Evolutionary conservation across 2,329 filamentous ascomycete genomes (phyloP).

Genomic region (Sclerotinia nivalis): DNA sequence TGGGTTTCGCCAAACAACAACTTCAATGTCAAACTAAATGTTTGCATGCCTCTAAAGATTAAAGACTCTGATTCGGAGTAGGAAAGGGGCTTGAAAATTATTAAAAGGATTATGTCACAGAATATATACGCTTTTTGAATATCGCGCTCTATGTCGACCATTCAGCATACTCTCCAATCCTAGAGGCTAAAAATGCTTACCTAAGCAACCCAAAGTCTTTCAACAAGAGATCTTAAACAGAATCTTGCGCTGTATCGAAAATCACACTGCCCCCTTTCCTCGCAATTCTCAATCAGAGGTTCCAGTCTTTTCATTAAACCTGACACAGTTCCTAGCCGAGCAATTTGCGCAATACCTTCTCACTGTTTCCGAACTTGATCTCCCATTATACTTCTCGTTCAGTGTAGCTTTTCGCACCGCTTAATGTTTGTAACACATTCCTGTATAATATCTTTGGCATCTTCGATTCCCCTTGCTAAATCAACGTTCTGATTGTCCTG

Average conservation of each 20-base stretch:
- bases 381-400: background rate
- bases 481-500: background rate
- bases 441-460: background rate
- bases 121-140: background rate
- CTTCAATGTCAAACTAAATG: background rate
- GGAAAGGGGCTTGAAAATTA: background rate
- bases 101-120: background rate
- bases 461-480: background rate
- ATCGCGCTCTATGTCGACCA: background rate
- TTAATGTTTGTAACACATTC: background rate
- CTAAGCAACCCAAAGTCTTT: conserved; percentile 11
- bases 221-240: background rate
- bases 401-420: background rate
- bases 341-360: background rate
- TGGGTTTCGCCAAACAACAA: background rate
- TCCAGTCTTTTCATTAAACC: background rate
- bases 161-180: background rate
- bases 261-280: background rate
- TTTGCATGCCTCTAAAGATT: too few relatives aligned
- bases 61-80: background rate
- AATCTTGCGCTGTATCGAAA: background rate
- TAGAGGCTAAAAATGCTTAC: background rate
- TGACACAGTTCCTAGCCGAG: background rate
- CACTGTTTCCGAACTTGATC: background rate
- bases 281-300: background rate